These are phyloP conservation scores for Tetrahymena elliotti DNA, from an alignment of 73 alveolate species.

Conservation along the genomic window DNA sequence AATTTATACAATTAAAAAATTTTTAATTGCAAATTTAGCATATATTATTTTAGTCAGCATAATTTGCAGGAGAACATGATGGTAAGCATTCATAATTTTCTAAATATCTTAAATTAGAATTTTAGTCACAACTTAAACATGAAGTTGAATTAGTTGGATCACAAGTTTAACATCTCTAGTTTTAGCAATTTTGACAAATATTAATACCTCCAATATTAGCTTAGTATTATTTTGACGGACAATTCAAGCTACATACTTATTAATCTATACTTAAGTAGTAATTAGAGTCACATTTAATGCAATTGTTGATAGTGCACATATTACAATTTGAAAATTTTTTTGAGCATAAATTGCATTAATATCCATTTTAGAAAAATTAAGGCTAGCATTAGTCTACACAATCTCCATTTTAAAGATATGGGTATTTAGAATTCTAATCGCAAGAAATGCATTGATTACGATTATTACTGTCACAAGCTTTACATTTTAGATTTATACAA, in stretches of 20 bases:
- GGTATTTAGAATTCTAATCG: background rate
- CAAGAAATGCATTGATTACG: background rate
- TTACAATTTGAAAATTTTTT: background rate
- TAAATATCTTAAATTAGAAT: background rate
- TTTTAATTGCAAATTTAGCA: background rate
- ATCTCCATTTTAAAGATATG: background rate
- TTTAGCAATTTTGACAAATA: background rate
- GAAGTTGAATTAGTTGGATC: background rate
- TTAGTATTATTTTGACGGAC: background rate
- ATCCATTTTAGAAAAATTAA: background rate
- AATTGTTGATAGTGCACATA: background rate
- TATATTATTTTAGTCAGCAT: background rate
- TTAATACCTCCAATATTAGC: background rate
- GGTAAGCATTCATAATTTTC: background rate
- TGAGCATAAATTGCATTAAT: background rate
- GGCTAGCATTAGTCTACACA: background rate
- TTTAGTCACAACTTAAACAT: background rate
- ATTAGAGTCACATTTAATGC: background rate
- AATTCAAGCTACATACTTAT: background rate
- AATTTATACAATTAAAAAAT: background rate
- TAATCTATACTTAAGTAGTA: background rate
- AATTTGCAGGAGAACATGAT: background rate
- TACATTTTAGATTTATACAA: background rate
- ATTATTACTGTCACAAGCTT: background rate
- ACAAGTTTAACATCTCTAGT: background rate